Evolutionary conservation across 225 moss, liverwort and hornwort species (phyloP), one percentile per base, ranked within the genome.

Genomic region (Asterella californica): DNA sequence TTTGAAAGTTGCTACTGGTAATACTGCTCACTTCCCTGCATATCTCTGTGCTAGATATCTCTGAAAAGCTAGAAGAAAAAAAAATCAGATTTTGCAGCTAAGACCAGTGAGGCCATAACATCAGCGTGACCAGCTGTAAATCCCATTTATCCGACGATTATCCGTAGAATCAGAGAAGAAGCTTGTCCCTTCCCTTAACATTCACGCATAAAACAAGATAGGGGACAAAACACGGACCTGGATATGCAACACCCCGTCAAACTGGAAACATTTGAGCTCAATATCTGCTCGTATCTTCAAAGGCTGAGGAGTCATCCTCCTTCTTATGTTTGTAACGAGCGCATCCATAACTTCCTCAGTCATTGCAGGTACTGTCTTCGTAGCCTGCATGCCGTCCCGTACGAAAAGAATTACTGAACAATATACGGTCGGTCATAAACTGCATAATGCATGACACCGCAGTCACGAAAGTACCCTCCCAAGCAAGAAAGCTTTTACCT

Each of bases 251-350:
- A 96, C 96, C 33, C 96, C 96, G 79, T 96, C 96, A 24, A 90
- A 96, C 83, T 92, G 91, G 82, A 93, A 94, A 82, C 96, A 94
- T 75, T 96, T 94, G 54, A 94, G 83, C 84, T 96, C 96, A 18
- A 96, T 89, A 84, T 96, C 96, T n/a, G 96, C 96, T 83, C 96
- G 92, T 75, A 96, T 96, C 84, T 96, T 94, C 72, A 96, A 83
- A 9, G 96, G 94, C 81, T 96, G 96, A 37, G 96, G 94, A 19
- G 96, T 96, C 96, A 96, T 96, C 81, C 94, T 86, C 87, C 96
- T 89, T 70, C 91, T 88, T 64, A 96, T 94, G 83, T 96, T 96
- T 82, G 91, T 94, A 29, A 96, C 84, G 69, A 96, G 94, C 45
- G 92, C 83, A 66, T 96, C 96, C 86, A 91, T 94, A 48, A 96